Evolutionary conservation across 2,329 filamentous ascomycete genomes (phyloP), one percentile per base, ranked within the genome.

Genomic region (Paramyrothecium roridum): DNA sequence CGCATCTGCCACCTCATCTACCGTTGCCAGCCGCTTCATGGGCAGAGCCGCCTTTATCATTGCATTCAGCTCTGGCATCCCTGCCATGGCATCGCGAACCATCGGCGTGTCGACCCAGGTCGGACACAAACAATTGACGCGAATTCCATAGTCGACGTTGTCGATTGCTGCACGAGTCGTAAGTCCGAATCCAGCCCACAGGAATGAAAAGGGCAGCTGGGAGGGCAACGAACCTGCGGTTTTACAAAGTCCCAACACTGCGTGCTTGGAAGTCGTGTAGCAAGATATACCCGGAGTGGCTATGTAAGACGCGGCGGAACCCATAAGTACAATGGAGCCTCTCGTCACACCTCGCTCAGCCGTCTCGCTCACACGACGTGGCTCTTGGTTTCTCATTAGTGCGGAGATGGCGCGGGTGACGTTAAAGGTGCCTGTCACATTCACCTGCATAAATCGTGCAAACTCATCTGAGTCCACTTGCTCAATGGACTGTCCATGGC

Each of bases 251-350:
- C 58, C 58, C 21, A 56, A 48, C 10, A 60, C 52, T 3, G 58
- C 58, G 43, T 60, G 58, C 54, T 60, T 60, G 30, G 51, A 53
- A 3, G 58, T 53, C 3, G 54, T 54, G 22, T 60, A 60, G 34
- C 54, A 56, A 23, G 56, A 50, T 45, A 58, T 49, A 13, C 53
- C 21, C 12, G 59, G 56, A 16, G 52, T 51, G 20, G 59, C 55
- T 19, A 57, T 50, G n/a, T 56, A 61, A 20, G 59, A 61, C 16
- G 54, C 53, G 3, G 50, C 57, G 4, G 59, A 61, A 2, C 53
- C 57, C 34, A 61, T 40, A 10, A 51, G 53, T 12, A 61, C 56
- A 40, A 61, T 61, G 2, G 54, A 47, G 16, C 59, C 59, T 6
- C 59, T 52, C n/a, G 52, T 52, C 8, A 30, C 52, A 13, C 37